Base-by-base conservation (phyloP, 2,329 filamentous ascomycete genomes). In the Sporothrix inflata region DNA sequence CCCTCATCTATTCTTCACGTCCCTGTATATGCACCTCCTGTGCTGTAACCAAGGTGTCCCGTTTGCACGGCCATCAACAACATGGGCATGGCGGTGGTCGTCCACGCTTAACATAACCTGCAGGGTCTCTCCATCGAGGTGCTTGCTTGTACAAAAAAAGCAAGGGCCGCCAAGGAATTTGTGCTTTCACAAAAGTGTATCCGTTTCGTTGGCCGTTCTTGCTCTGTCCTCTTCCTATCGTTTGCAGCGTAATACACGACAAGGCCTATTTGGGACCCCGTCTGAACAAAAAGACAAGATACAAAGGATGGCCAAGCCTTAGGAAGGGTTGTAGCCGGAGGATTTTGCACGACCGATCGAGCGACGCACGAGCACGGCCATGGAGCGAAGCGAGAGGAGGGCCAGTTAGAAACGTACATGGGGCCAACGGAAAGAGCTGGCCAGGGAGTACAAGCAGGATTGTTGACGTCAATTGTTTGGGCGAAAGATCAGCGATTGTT, bases 11-110 rank as follows among this genome's bases (percentile, higher is more conserved):
- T 11, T 21, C 16, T 49, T n/a, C 45, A 45, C 38, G 38, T 45
- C 45, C 38, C 38, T 65, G 38, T 65, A 65, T 45, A 19, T 45
- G 60, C 21, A 60, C 55, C 7, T 63, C 34, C 57, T 63, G 57
- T 63, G n/a, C 38, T 42, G n/a, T 42, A 63, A 63, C 19, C 11
- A 12, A 24, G 34, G n/a, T n/a, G 57, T 24, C 38, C 40, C 40
- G 4, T 27, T 45, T 42, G 6, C 38, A 65, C 2, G 11, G 60
- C 60, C 60, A 9, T 45, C 60, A 63, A 45, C 38, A 63, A 45
- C 38, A 63, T 45, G 60, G 38, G 38, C 60, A 45, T 63, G 38
- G 60, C 45, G 60, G n/a, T 42, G 19, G 30, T 40, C n/a, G 49
- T 12, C 14, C 5, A 19, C 45, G 12, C 45, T 21, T 12, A 53